Conservation (phyloP, 352 stramenopile genomes). For the Phytophthora pluvialis region DNA sequence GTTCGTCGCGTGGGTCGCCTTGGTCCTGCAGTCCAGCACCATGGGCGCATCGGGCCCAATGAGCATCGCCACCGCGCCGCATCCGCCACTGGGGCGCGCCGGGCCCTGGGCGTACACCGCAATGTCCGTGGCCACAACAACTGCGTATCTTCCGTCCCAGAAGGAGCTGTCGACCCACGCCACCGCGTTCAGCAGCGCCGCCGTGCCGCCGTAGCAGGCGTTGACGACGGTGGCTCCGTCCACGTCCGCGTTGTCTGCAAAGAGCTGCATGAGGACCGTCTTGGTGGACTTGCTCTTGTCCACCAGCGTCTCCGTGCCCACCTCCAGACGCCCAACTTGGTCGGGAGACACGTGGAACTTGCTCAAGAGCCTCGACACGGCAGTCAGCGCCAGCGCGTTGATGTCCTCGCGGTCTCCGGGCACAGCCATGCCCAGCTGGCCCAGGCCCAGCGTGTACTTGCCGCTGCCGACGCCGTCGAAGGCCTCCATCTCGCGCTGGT, state of each 20-base stretch:
- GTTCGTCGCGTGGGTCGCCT: constrained; percentile 92
- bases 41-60: constrained; percentile 96
- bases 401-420: constrained; percentile 76
- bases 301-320: constrained; percentile 97
- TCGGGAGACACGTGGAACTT: constrained; percentile 59
- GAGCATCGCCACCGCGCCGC: constrained; percentile 95
- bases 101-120: constrained; percentile 95
- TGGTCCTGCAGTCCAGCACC: constrained; percentile 86
- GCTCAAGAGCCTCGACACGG: constrained; percentile 56
- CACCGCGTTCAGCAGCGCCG: constrained; percentile 97
- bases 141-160: constrained; percentile 94
- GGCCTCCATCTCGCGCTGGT: constrained; percentile 94
- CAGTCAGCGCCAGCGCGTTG: constrained; percentile 74
- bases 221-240: constrained; percentile 96
- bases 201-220: constrained; percentile 98
- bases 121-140: constrained; percentile 97
- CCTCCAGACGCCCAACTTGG: constrained; percentile 94
- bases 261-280: constrained; percentile 83
- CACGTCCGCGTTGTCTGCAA: constrained; percentile 63
- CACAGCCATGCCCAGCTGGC: constrained; percentile 69
- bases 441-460: constrained; percentile 77
- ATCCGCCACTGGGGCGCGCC: constrained; percentile 91
- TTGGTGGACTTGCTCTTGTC: constrained; percentile 90
- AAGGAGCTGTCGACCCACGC: constrained; percentile 95
- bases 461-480: constrained; percentile 84